Conservation (phyloP, 257 asterid genomes). For the Verbascum thapsus region DNA sequence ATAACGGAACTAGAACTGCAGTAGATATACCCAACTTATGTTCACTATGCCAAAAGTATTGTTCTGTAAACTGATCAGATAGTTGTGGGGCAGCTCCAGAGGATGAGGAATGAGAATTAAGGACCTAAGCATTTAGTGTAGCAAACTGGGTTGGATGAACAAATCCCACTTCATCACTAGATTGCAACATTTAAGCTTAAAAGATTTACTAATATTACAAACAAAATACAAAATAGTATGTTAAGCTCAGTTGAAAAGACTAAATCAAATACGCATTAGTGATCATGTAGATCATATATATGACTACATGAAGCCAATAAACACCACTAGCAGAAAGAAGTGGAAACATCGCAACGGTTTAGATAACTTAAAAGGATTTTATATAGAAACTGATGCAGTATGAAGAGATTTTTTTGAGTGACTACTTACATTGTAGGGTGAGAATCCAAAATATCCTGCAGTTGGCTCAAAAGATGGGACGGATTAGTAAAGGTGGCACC, state of each 20-base stretch:
- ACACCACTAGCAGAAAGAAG: slow-evolving; percentile 7
- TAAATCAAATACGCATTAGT: slow-evolving; percentile 7
- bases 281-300: neutral
- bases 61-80: slow-evolving; percentile 29
- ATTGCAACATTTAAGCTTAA: slow-evolving; percentile 19
- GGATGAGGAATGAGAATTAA: slow-evolving; percentile 30
- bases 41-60: slow-evolving; percentile 62
- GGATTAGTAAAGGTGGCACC: slow-evolving; percentile 25
- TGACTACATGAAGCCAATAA: slow-evolving; percentile 8
- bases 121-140: slow-evolving; percentile 47
- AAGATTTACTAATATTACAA: slow-evolving; percentile 12
- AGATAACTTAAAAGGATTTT: neutral
- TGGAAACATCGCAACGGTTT: neutral
- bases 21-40: slow-evolving; percentile 89
- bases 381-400: neutral
- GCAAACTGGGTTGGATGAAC: slow-evolving; percentile 82
- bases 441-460: slow-evolving; percentile 62
- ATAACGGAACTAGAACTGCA: slow-evolving; percentile 55
- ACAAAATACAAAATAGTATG: neutral
- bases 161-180: slow-evolving; percentile 91
- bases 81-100: too few relatives aligned
- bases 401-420: neutral
- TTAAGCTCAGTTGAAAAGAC: neutral
- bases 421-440: slow-evolving; percentile 64
- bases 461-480: slow-evolving; percentile 50